These are phyloP conservation scores for Coccomyxa subellipsoidea DNA, from an alignment of 163 green algal species.

Conservation along the genomic window DNA sequence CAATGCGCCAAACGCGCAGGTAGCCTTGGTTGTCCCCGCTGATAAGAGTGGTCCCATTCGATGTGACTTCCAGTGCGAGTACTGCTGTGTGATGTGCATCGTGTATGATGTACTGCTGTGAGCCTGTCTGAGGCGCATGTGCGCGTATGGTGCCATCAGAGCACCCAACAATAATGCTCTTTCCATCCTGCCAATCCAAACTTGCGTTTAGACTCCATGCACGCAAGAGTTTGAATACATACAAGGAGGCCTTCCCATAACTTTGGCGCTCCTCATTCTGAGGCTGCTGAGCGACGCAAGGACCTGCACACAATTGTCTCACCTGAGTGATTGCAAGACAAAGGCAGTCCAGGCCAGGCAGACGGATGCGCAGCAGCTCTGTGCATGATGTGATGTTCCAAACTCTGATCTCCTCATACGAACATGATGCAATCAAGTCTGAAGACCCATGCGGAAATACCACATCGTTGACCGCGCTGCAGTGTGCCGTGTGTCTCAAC, in stretches of 20 bases:
- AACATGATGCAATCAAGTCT: conserved; percentile 76
- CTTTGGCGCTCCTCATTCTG: no score
- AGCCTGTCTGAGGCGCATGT: conserved; percentile 77
- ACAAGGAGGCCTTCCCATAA: no score
- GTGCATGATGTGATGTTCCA: conserved; percentile 71
- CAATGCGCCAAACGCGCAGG: conserved; percentile 54
- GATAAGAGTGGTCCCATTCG: conserved; percentile 59
- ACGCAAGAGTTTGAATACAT: background rate
- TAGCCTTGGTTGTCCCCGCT: conserved; percentile 73
- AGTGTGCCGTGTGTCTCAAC: conserved; percentile 56
- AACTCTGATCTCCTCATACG: conserved; percentile 64
- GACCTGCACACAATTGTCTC: background rate
- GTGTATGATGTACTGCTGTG: conserved; percentile 78
- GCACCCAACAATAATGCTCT: conserved; percentile 75
- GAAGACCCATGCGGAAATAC: conserved; percentile 68
- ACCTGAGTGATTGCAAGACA: conserved; percentile 69
- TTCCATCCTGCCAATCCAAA: conserved; percentile 55
- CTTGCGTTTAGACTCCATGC: background rate
- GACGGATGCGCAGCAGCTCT: conserved; percentile 75
- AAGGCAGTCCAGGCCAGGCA: conserved; percentile 76
- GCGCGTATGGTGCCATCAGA: conserved; percentile 81
- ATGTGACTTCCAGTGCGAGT: conserved; percentile 61
- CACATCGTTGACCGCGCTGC: conserved; percentile 65
- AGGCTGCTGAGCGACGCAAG: no score
- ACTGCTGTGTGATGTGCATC: conserved; percentile 77